phyloP scores from a whole-genome alignment of 2,329 filamentous ascomycete genomes.

The Chrysosporium queenslandicum region DNA sequence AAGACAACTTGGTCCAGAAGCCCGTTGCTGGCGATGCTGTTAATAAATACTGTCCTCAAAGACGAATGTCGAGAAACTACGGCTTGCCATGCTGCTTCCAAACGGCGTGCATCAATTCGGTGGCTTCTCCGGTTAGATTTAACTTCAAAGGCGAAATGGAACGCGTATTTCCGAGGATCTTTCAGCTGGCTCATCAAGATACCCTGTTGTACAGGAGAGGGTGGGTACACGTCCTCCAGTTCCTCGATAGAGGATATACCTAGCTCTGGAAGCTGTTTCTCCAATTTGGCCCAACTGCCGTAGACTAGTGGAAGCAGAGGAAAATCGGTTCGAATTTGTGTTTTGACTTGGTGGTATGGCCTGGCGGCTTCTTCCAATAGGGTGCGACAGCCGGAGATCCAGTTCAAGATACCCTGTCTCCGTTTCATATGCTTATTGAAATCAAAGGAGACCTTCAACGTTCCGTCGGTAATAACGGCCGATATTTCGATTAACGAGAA shows the following conservation, averaged over 20 bases:
- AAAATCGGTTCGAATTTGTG: neutral
- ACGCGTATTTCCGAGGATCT: conserved; percentile 29
- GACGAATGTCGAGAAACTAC: conserved; percentile 28
- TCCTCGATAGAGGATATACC: conserved; percentile 14
- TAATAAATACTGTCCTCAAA: conserved; percentile 28
- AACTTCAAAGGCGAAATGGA: conserved; percentile 30
- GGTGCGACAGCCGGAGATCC: conserved; percentile 9
- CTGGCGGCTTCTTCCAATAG: conserved; percentile 9
- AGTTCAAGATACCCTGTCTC: conserved; percentile 9
- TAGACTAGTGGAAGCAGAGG: conserved; percentile 14
- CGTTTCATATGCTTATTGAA: conserved; percentile 15
- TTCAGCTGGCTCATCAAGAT: conserved; percentile 32
- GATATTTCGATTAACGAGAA: conserved; percentile 16
- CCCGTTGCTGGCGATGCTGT: conserved; percentile 27
- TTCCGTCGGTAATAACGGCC: conserved; percentile 8
- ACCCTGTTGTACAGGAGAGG: conserved; percentile 31
- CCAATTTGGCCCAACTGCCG: conserved; percentile 11
- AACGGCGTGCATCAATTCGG: conserved; percentile 21
- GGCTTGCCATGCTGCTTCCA: conserved; percentile 28
- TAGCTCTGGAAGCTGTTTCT: conserved; percentile 9
- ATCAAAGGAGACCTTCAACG: conserved; percentile 12
- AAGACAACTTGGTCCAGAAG: conserved; percentile 33
- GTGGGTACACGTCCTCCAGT: conserved; percentile 31
- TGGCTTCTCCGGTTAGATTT: conserved; percentile 17
- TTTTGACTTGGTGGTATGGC: neutral